Base-by-base conservation (phyloP, 176 grass and related monocot genomes). In the Cocos nucifera region DNA sequence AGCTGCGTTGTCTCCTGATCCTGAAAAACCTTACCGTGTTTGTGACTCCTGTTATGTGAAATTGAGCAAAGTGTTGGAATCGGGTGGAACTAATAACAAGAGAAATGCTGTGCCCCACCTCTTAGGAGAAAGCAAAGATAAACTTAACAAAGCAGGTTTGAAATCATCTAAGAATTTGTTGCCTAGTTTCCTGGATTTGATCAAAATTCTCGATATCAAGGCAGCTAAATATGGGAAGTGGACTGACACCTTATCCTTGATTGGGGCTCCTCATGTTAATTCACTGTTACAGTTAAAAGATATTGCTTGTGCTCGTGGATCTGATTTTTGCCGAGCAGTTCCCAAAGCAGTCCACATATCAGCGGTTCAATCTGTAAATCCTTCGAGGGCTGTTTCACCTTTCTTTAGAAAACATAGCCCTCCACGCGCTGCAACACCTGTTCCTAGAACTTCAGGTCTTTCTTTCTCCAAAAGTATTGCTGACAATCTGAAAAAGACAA, bases 11-110 rank as follows among this genome's bases (percentile, higher is more conserved):
- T 87, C 87, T 72, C 79, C 87, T 59, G 92, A 89, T 80, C 93
- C 93, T 62, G 68, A 58, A 27, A 98, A 98, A 74, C 84, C 84
- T 61, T 86, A 92, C 64, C 93, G 93, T 53, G 93, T 98, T 59
- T 98, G 93, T 5, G 93, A 98, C 72, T 80, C 93, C 16, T 98
- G 93, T 83, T 98, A 83, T 68, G 59, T 83, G 54, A 91, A 86
- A 77, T 71, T 98, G 70, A 98, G 82, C 73, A 92, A 75, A 65
- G 76, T 80, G 14, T 52, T 64, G 69, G 79, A 75, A 53, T 59
- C 67, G 65, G 78, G 63, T 73, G 57, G 75, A 76, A 58, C 54
- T 19, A 88, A 76, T 73, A 88, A 79, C 56, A 88, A 72, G 69
- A 95, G 83, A 76, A 80, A 87, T 15, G 9, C 9, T 56, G 57